Evolutionary conservation across 495 filamentous ascomycete genomes (phyloP), one percentile per base, ranked within the genome.

Genomic region (Penicillium alfredii): DNA sequence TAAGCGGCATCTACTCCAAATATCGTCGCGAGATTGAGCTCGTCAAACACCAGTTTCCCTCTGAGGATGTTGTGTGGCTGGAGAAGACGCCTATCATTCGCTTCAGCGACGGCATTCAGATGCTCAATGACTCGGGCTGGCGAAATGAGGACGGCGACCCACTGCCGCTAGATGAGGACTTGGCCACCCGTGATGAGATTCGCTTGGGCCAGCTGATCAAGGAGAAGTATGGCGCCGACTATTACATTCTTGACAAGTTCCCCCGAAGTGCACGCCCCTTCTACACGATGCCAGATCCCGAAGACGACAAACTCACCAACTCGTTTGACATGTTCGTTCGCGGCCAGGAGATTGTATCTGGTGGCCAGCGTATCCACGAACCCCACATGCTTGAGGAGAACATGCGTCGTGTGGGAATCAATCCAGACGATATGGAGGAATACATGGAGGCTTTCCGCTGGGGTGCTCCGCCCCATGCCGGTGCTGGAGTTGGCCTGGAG

Each of bases 261-360:
- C 89, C 89, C 8, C 63, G 73, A 2, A 78, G 79, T 7, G 89
- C 82, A 5, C 76, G 89, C 22, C 89, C 89, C 2, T 96, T 95
- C 64, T 95, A 96, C 47, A 84, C 89, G n/a, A 90, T 94, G 74
- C 84, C 86, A 1, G 88, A 95, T 36, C 73, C 84, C 2, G 62
- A 80, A 7, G 78, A 94, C 47, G 63, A 74, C 6, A 70, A 69
- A 2, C 72, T 74, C 51, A 94, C 88, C 26, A 95, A 94, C 61
- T 93, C 89, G 0, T 96, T 95, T 45, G 88, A 96, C 59, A 90
- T 95, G 51, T 95, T 95, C 64, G 73, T 95, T 34, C 85, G 89
- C 8, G 89, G 89, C 4, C 89, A 96, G 54, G 89, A 95, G 56
- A 94, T 95, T 44, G 78, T 90, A 4, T 86, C 82, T 1, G 88